A percentile compares a stretch with the other conserved stretches of the same genome.
phyloP scores from a whole-genome alignment of 257 asterid genomes.

The Solanum chaucha region DNA sequence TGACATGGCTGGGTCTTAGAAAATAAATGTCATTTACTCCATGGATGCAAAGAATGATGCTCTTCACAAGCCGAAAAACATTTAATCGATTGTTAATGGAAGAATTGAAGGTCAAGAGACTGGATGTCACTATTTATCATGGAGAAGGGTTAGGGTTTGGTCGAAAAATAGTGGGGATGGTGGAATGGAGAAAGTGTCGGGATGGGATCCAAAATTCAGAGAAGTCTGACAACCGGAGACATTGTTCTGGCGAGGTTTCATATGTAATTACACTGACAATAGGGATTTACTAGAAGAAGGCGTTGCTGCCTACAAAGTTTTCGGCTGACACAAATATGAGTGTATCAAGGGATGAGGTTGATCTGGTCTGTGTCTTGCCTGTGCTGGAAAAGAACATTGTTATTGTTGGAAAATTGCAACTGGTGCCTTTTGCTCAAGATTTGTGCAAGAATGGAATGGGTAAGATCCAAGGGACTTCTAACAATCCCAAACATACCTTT shows the following conservation, averaged over 20 bases:
- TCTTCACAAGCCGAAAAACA: not conserved
- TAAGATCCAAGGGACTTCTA: not conserved
- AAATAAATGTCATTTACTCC: not conserved
- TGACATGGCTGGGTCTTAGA: not conserved
- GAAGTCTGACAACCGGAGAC: not conserved
- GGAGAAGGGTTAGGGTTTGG: not conserved
- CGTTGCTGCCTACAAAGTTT: not conserved
- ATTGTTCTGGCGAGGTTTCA: not conserved
- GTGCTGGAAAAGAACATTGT: not conserved
- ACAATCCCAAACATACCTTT: not conserved
- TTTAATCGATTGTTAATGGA: not conserved
- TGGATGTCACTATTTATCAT: not conserved
- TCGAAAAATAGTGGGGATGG: not conserved
- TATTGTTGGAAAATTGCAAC: not conserved
- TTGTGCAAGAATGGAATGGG: not conserved
- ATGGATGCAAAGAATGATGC: not conserved
- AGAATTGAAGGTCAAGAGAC: not conserved
- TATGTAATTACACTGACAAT: not conserved
- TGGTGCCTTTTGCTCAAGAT: not conserved
- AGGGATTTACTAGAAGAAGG: not conserved
- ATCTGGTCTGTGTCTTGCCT: not conserved
- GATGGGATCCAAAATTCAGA: not conserved
- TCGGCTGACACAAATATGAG: not conserved
- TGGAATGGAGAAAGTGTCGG: not conserved
- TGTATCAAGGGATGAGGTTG: not conserved